Evolutionary conservation across 2,329 filamentous ascomycete species (phyloP), one percentile per base, ranked within the genome.

Genomic region (Didymella exigua): DNA sequence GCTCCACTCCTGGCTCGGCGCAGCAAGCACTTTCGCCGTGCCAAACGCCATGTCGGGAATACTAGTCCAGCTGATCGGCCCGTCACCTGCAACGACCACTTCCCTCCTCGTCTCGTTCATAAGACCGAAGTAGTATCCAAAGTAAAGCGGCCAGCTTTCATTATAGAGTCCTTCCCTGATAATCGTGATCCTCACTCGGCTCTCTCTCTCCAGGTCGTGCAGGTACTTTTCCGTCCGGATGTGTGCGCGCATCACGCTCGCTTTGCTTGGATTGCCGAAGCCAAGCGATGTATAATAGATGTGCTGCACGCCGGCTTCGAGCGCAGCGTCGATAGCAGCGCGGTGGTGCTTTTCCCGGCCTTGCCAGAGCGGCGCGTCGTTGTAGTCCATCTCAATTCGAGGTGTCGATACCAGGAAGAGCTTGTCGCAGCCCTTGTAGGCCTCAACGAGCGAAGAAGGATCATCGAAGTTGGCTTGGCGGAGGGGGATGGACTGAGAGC

Each of bases 141-240:
- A 72, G 54, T 80, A 80, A 18, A 81, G 59, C 6, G 78, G 78
- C 79, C 79, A 81, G 48, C 70, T 75, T 63, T 80, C 78, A 40
- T 76, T 78, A 50, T 80, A 79, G 50, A 80, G 47, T 0, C 79
- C 78, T 54, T 80, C 76, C 0, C 78, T 64, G 0, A 81, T 64
- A 5, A 79, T 62, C 0, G 77, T 79, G 5, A 69, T 72, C 0
- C 58, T 42, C 1, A 66, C 52, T 8, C 61, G 66, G 0, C 46
- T 55, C 11, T 55, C 31, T 4, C 67, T 60, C 13, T 68, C 66
- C 4, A 74, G 33, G 16, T 68, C 63, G 1, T 64, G 53, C 46
- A 81, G 58, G 42, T 77, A 78, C 14, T 61, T 61, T 58, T 80
- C 78, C 0, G 79, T 80, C 4, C 77, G 66, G n/a, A 76, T 73